Evolutionary conservation across 805 yeast species (phyloP).

Genomic region (Zygosaccharomyces bisporus): DNA sequence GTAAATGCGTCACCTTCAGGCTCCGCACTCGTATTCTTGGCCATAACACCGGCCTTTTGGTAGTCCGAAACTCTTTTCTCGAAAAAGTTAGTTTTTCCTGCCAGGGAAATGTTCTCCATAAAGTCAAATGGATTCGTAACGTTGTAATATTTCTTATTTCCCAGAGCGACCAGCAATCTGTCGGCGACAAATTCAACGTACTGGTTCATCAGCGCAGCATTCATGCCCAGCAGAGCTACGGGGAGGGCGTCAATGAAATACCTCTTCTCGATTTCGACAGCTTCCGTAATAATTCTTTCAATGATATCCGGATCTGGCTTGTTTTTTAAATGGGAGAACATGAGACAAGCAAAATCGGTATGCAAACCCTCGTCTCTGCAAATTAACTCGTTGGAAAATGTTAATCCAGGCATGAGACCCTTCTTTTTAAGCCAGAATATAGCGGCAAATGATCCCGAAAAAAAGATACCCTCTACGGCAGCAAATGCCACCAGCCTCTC

Average conservation of each 20-base stretch:
- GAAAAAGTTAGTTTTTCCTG: constrained; percentile 98
- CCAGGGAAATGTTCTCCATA: constrained; percentile 97
- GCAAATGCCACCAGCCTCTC: constrained; percentile 98
- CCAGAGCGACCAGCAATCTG: constrained; percentile 85
- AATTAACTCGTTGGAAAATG: constrained; percentile 95
- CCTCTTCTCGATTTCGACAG: constrained; percentile 90
- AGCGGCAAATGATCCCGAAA: constrained; percentile 97
- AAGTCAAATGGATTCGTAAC: constrained; percentile 94
- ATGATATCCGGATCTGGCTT: constrained; percentile 80
- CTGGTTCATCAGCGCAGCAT: constrained; percentile 89
- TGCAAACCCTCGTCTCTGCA: constrained; percentile 99
- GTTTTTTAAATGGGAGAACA: constrained; percentile 88
- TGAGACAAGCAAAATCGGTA: constrained; percentile 95
- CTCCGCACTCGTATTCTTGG: constrained; percentile 53
- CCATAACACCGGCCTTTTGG: constrained; percentile 99
- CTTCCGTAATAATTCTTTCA: constrained; percentile 86
- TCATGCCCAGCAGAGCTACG: constrained; percentile 91
- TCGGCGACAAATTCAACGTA: constrained; percentile 98
- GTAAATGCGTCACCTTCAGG: constrained; percentile 57
- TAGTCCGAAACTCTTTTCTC: constrained; percentile 98
- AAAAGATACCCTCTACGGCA: constrained; percentile 98
- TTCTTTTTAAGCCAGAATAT: constrained; percentile 98
- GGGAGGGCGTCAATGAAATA: constrained; percentile 95
- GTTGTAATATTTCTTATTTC: constrained; percentile 84
- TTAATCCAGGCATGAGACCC: constrained; percentile 98